Evolutionary conservation across 164 flowering plant species (phyloP).

Genomic region (Platanus orientalis): DNA sequence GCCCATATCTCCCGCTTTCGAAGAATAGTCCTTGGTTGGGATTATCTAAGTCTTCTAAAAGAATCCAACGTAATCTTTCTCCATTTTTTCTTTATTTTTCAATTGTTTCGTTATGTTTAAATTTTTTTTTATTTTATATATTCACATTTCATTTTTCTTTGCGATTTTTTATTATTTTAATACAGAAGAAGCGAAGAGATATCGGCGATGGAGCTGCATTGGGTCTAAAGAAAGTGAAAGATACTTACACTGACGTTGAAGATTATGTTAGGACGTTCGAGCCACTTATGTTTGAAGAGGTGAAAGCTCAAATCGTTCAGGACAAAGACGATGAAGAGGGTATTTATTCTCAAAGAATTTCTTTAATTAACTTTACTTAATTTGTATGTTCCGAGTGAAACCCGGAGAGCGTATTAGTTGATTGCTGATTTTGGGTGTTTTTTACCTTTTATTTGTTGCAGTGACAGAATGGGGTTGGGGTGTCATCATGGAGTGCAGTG

Average conservation of each 20-base stretch:
- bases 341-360: conserved; percentile 14
- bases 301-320: conserved; percentile 78
- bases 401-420: neutral
- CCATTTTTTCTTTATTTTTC: neutral
- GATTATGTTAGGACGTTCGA: conserved; percentile 80
- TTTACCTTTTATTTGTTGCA: conserved; percentile 19
- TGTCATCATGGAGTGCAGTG: conserved; percentile 37
- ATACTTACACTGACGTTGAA: conserved; percentile 54
- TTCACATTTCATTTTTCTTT: neutral
- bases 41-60: conserved; percentile 54
- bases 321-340: conserved; percentile 58
- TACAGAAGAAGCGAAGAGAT: conserved; percentile 22
- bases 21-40: conserved; percentile 80
- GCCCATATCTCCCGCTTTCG: conserved; percentile 45
- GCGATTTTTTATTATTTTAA: neutral
- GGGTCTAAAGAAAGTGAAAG: conserved; percentile 54
- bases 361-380: neutral
- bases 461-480: conserved; percentile 43
- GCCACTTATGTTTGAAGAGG: conserved; percentile 91
- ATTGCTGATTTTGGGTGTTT: neutral
- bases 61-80: conserved; percentile 33
- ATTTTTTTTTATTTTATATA: neutral
- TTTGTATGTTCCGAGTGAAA: neutral
- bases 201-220: conserved; percentile 18
- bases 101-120: neutral